Conservation (phyloP, 1,139 yeast genomes). For the Lodderomyces metapsilosis region DNA sequence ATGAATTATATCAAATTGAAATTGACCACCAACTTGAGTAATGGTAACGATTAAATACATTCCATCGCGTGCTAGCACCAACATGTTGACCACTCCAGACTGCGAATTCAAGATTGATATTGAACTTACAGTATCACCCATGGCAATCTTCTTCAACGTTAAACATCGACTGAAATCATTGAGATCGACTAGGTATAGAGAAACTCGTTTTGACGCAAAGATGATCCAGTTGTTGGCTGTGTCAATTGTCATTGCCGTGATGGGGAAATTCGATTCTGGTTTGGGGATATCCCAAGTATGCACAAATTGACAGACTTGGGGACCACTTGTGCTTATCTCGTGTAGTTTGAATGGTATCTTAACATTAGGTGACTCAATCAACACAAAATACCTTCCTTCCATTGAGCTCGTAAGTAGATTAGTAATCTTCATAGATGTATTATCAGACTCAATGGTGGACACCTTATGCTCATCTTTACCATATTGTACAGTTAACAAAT, state of each 20-base stretch:
- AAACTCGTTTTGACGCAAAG: conserved; percentile 72
- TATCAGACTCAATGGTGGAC: conserved; percentile 24
- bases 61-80: conserved; percentile 66
- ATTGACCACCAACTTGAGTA: conserved; percentile 12
- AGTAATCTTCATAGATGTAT: conserved; percentile 39
- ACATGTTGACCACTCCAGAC: conserved; percentile 19
- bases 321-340: conserved; percentile 32
- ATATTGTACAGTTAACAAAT: conserved; percentile 46
- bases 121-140: conserved; percentile 77
- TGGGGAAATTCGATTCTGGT: conserved; percentile 48
- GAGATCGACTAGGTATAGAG: conserved; percentile 57
- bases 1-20: conserved; percentile 36
- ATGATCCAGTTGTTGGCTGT: conserved; percentile 40
- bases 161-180: conserved; percentile 18
- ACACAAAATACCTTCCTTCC: conserved; percentile 28
- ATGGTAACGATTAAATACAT: conserved; percentile 42
- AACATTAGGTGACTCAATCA: conserved; percentile 71
- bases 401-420: conserved; percentile 42
- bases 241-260: conserved; percentile 55
- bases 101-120: conserved; percentile 36
- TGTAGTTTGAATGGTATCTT: conserved; percentile 53
- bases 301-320: no score
- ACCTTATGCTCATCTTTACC: conserved; percentile 17
- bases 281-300: conserved; percentile 30
- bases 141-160: conserved; percentile 51